Evolutionary conservation across 495 filamentous ascomycete genomes (phyloP).

Genomic region (Massariosphaeria phaeospora): DNA sequence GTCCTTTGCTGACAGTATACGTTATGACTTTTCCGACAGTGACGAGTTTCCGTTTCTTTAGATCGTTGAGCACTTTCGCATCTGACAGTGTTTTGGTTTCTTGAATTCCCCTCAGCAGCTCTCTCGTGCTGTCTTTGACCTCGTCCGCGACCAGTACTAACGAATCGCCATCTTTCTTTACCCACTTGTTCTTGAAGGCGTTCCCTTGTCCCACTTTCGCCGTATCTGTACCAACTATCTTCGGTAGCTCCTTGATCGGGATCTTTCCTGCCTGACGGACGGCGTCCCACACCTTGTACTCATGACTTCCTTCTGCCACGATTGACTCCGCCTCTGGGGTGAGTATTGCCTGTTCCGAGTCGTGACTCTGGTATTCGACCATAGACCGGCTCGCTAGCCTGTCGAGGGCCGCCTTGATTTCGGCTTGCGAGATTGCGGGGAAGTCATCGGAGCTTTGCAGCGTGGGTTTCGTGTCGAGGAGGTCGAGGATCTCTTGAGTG

Average conservation of each 20-base stretch:
- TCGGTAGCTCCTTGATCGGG: conserved; percentile 72
- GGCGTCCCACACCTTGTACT: conserved; percentile 89
- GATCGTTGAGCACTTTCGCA: conserved; percentile 65
- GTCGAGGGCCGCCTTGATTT: conserved; percentile 82
- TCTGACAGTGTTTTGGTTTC: conserved; percentile 62
- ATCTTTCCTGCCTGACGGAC: conserved; percentile 71
- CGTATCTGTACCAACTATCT: conserved; percentile 72
- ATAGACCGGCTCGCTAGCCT: conserved; percentile 76
- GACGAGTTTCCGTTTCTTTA: conserved; percentile 86
- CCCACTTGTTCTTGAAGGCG: conserved; percentile 95
- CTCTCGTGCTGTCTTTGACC: conserved; percentile 72
- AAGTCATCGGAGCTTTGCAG: conserved; percentile 73
- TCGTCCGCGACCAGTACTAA: conserved; percentile 34
- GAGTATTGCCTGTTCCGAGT: conserved; percentile 70
- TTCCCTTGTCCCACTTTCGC: conserved; percentile 90
- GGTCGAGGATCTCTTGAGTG: conserved; percentile 38
- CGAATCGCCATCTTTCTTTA: conserved; percentile 65
- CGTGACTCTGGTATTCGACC: conserved; percentile 76
- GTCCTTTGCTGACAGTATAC: conserved; percentile 76
- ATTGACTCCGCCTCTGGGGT: conserved; percentile 76
- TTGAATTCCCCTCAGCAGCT: conserved; percentile 66
- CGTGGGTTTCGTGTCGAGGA: conserved; percentile 48
- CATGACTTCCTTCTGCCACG: conserved; percentile 80
- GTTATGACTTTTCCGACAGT: conserved; percentile 74
- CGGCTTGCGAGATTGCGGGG: conserved; percentile 61